Conservation (phyloP, 345 rosid species). For the Populus euphratica region DNA sequence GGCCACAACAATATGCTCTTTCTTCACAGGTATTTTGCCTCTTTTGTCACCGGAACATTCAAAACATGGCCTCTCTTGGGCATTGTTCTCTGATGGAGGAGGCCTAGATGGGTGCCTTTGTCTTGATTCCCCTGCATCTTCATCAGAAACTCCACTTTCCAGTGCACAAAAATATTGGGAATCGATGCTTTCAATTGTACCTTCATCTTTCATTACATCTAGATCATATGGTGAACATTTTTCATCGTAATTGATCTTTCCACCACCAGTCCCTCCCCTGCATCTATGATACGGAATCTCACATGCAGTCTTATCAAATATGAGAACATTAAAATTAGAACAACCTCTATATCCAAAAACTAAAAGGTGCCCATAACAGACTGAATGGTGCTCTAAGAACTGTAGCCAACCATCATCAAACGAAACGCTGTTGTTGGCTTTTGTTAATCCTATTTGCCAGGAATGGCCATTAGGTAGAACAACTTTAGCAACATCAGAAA, state of each 20-base stretch:
- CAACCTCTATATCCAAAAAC: slow-evolving; percentile 11
- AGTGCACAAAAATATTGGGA: background rate
- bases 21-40: no score
- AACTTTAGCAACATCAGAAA: background rate
- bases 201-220: background rate
- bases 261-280: background rate
- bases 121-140: slow-evolving; percentile 7
- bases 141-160: background rate
- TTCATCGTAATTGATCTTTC: background rate
- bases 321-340: slow-evolving; percentile 2
- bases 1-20: no score
- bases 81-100: no score
- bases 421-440: background rate
- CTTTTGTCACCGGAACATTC: no score
- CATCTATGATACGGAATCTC: slow-evolving; percentile 2
- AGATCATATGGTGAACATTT: background rate
- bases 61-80: no score
- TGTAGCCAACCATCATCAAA: slow-evolving; percentile 15
- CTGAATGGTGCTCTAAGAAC: slow-evolving; percentile 10
- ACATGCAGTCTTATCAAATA: slow-evolving; percentile 7
- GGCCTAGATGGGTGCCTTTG: slow-evolving; percentile 12
- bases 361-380: slow-evolving; percentile 1
- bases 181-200: background rate
- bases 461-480: background rate
- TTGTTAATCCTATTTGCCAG: slow-evolving; percentile 7